Percentiles rank a stretch among this genome's conserved stretches.
Conservation (phyloP, 345 rosid genomes). For the Noccaea bulbosa region DNA sequence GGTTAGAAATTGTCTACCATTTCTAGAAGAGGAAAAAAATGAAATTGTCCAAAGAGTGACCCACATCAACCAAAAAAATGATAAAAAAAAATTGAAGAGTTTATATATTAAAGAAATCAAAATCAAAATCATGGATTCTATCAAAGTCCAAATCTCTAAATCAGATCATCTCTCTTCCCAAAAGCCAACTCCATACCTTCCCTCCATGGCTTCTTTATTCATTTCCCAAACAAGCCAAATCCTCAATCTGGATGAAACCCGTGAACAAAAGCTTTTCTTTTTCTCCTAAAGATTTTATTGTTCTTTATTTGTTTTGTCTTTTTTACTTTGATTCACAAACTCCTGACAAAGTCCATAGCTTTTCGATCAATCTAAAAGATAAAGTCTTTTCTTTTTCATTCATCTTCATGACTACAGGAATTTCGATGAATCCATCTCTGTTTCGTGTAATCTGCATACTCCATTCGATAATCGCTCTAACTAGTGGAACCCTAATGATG, state of each 20-base stretch:
- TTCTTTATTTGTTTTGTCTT: neutral
- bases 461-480: slow-evolving; percentile 71
- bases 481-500: slow-evolving; percentile 80
- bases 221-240: slow-evolving; percentile 24
- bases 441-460: slow-evolving; percentile 58
- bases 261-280: slow-evolving; percentile 19
- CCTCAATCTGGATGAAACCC: slow-evolving; percentile 12
- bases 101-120: slow-evolving; percentile 18
- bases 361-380: neutral
- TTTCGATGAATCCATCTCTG: slow-evolving; percentile 42
- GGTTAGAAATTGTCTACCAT: slow-evolving; percentile 33
- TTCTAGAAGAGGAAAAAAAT: neutral
- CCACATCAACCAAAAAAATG: slow-evolving; percentile 14
- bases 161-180: slow-evolving; percentile 35
- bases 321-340: neutral
- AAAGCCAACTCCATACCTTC: slow-evolving; percentile 39
- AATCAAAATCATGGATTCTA: slow-evolving; percentile 40
- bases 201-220: slow-evolving; percentile 40
- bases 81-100: neutral
- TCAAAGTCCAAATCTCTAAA: slow-evolving; percentile 47
- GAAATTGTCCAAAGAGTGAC: slow-evolving; percentile 27
- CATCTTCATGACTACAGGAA: slow-evolving; percentile 22
- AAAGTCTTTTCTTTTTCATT: neutral
- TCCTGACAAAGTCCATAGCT: neutral
- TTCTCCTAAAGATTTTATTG: slow-evolving; percentile 1